Conservation (phyloP, 2,329 filamentous ascomycete genomes). For the Cytospora piceae region DNA sequence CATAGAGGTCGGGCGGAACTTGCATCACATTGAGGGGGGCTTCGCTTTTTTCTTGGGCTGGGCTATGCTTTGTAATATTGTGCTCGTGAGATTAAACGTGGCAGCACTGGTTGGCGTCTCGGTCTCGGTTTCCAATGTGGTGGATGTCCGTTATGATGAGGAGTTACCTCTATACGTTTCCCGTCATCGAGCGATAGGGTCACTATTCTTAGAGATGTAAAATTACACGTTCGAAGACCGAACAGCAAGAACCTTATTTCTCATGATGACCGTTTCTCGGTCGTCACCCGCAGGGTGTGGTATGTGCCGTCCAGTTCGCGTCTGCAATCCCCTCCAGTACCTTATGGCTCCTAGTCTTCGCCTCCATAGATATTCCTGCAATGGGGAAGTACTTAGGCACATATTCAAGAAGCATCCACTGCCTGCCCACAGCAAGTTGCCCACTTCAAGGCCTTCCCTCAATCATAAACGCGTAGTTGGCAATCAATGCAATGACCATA, state of each 20-base stretch:
- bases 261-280: not conserved
- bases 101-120: not conserved
- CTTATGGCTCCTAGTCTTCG: too few species aligned
- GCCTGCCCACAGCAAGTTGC: too few species aligned
- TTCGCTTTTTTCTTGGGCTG: not conserved
- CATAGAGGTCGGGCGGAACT: slow-evolving; percentile 12
- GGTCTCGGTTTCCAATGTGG: not conserved
- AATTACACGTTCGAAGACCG: not conserved
- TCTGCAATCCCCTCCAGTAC: too few species aligned
- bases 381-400: too few species aligned
- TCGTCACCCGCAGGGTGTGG: not conserved
- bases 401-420: too few species aligned
- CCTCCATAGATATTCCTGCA: too few species aligned
- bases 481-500: too few species aligned
- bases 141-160: not conserved
- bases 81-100: not conserved
- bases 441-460: too few species aligned
- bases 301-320: not conserved
- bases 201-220: not conserved
- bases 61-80: too few species aligned
- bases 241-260: not conserved
- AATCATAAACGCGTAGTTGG: too few species aligned
- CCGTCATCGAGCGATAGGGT: not conserved
- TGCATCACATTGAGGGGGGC: slow-evolving; percentile 1
- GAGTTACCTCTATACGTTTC: not conserved